Base-by-base conservation (phyloP, 106 monocot genomes). In the Apostasia shenzhenica region DNA sequence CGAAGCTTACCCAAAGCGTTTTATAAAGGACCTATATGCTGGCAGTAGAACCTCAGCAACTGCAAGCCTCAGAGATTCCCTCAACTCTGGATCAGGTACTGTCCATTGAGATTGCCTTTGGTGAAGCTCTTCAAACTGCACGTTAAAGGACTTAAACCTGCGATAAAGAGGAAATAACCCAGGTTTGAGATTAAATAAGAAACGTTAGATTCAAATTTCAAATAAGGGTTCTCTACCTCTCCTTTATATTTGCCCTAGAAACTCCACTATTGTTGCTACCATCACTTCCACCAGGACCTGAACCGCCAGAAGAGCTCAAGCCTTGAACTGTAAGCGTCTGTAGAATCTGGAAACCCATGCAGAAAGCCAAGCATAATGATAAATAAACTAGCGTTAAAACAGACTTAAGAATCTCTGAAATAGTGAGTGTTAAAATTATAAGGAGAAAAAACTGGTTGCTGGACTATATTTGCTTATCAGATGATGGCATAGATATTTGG, bases 21-120 rank as follows among this genome's bases (percentile, higher is more conserved):
- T 90, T 10, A 78, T 57, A 63, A 90, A 90, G 55, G 76, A 81
- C 62, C 86, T 76, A 41, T 86, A 90, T 8, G 90, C 90, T 52
- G 90, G 90, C 48, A 90, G 68, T 53, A 90, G 71, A 55, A 83
- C 73, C 79, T 90, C 90, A 48, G 83, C 86, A 53, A 90, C 73
- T 5, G 79, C 70, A 57, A 90, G 86, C 39, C 83, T 81, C 53
- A 90, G 54, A 51, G 80, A 81, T 49, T 90, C 90, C 0, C 90
- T 83, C 50, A 90, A 71, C 60, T 90, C 86, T 46, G 72, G 79
- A 67, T 83, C 83, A 69, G 83, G 79, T 53, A 83, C 83, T 8
- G 70, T 75, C 83, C 83, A 83, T 45, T 79, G 76, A 37, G 67
- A 79, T 57, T 83, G 83, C 46, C 79, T 79, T 57, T 79, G 76